Conservation (phyloP, 2,329 filamentous ascomycete genomes). For the Nannizziopsis barbatae region DNA sequence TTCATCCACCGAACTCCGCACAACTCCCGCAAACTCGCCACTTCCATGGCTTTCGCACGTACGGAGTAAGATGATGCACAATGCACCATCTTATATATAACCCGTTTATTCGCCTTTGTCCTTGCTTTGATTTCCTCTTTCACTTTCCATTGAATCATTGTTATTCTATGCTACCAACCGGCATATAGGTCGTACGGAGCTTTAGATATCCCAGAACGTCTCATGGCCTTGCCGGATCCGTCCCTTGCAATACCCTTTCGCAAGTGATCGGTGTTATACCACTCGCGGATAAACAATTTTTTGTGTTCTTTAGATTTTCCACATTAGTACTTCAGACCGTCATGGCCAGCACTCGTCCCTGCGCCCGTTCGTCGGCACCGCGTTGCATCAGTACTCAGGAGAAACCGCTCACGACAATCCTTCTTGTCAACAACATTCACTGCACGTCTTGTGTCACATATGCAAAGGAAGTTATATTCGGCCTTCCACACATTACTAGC, state of each 20-base stretch:
- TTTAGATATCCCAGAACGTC: too few relatives aligned
- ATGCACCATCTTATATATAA: conserved; percentile 1
- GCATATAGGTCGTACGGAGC: too few relatives aligned
- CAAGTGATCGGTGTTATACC: too few relatives aligned
- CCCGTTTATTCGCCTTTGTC: too few relatives aligned
- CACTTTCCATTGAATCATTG: too few relatives aligned
- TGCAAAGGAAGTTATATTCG: conserved; percentile 34
- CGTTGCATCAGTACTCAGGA: neutral
- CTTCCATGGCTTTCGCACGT: neutral
- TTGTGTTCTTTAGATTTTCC: too few relatives aligned
- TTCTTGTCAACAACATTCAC: conserved; percentile 40
- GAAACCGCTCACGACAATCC: conserved; percentile 22
- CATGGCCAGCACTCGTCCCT: neutral
- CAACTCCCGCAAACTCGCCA: conserved; percentile 12
- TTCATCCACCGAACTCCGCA: conserved; percentile 5
- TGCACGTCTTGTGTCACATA: conserved; percentile 40
- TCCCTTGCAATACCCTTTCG: too few relatives aligned
- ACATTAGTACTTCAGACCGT: too few relatives aligned
- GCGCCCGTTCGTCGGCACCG: neutral
- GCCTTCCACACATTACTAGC: conserved; percentile 25
- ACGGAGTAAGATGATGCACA: neutral
- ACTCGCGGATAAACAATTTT: too few relatives aligned
- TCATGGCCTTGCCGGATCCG: too few relatives aligned
- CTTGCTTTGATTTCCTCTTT: too few relatives aligned
- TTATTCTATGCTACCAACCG: too few relatives aligned